Conservation (phyloP, 768 basidiomycete genomes). For the Phlebiopsis gigantea region DNA sequence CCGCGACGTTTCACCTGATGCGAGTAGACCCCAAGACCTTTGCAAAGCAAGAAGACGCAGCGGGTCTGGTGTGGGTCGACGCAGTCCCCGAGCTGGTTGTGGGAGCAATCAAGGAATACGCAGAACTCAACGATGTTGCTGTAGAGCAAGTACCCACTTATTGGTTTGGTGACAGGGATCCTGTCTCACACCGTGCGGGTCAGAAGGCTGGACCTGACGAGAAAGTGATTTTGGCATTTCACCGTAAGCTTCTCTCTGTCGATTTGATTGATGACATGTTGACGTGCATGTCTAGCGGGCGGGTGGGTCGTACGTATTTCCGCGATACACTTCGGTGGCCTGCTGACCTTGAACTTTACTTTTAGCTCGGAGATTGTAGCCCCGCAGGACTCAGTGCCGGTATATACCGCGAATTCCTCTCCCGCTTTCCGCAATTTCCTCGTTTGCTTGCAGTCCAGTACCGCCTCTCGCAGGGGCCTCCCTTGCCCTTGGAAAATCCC, state of each 20-base stretch:
- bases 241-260: constrained; percentile 17
- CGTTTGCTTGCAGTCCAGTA: constrained; percentile 42
- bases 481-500: constrained; percentile 29
- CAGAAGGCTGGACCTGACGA: constrained; percentile 12
- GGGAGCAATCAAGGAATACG: constrained; percentile 23
- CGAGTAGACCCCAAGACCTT: constrained; percentile 5
- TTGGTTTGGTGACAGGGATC: constrained; percentile 17
- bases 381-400: not conserved
- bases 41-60: not conserved
- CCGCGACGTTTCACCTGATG: not conserved
- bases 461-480: constrained; percentile 30
- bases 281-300: not conserved
- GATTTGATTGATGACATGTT: not conserved
- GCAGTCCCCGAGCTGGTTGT: constrained; percentile 17
- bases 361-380: constrained; percentile 5
- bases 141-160: constrained; percentile 19
- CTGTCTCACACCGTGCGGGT: not conserved
- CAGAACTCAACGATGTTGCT: constrained; percentile 18
- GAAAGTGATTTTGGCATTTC: constrained; percentile 18
- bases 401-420: constrained; percentile 4
- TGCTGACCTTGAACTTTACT: not conserved
- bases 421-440: constrained; percentile 7
- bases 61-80: constrained; percentile 12
- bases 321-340: not conserved
- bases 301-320: constrained; percentile 8